Conservation (phyloP, 2,329 filamentous ascomycete genomes). For the Colletotrichum limetticola region DNA sequence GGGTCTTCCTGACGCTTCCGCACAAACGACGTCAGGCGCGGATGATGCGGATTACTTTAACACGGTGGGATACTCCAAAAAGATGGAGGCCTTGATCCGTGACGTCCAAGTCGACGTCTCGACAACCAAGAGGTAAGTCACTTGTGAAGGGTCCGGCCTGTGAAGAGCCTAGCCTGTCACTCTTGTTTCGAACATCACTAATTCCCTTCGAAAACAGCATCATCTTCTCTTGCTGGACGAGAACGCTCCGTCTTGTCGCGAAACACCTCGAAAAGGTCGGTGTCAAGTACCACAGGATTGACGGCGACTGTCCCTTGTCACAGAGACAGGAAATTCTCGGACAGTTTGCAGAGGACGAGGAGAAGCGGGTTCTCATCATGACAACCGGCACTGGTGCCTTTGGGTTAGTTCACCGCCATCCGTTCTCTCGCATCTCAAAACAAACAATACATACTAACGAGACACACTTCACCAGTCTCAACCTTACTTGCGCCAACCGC, state of each 20-base stretch:
- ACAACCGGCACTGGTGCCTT: conserved; percentile 62
- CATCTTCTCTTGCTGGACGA: conserved; percentile 59
- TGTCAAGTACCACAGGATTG: conserved; percentile 51
- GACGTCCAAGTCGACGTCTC: conserved; percentile 42
- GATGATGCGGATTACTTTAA: conserved; percentile 42
- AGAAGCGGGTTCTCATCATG: conserved; percentile 58
- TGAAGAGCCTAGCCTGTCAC: no score
- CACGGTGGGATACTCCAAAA: conserved; percentile 42
- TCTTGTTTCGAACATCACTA: no score
- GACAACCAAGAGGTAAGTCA: conserved; percentile 40
- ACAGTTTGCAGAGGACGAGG: conserved; percentile 44
- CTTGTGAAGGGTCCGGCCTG: no score
- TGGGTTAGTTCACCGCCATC: conserved; percentile 48
- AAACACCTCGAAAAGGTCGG: conserved; percentile 41
- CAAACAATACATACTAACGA: background rate
- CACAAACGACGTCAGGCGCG: background rate
- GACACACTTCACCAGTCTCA: conserved; percentile 46
- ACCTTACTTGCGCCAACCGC: conserved; percentile 58
- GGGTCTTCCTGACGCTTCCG: background rate
- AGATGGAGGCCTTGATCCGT: conserved; percentile 45
- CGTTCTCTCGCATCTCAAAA: background rate
- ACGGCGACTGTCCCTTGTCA: conserved; percentile 51
- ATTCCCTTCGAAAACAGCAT: conserved; percentile 44
- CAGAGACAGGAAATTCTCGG: conserved; percentile 51
- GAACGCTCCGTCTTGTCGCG: conserved; percentile 50